Evolutionary conservation across 768 basidiomycete genomes (phyloP), one percentile per base, ranked within the genome.

Genomic region (Agrocybe praecox): DNA sequence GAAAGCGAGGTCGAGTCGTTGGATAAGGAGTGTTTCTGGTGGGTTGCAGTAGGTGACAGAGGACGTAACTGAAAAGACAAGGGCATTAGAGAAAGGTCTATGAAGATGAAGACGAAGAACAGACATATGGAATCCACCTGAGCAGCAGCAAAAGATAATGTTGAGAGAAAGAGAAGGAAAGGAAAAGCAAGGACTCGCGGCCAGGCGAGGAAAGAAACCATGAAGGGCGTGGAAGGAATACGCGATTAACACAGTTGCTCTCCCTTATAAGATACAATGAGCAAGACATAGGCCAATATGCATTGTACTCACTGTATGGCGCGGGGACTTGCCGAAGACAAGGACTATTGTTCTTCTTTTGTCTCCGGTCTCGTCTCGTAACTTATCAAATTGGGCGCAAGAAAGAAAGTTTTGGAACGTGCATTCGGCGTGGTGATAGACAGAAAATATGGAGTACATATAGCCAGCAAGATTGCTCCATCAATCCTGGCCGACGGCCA

Each of bases 31-130:
- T 29, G 84, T 82, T 69, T 90, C 85, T 49, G 92, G 92, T 36
- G 89, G 86, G 50, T 86, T 76, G 73, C 92, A 94, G 70, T 94
- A 94, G 26, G 92, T 89, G 66, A 94, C 90, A 55, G 92, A 93
- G 18, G 90, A 92, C 24, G 92, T 92, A 71, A 90, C 91, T 93
- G 67, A 24, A 54, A 29, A 57, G 58, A 24, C 52, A 40, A 53
- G 36, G 32, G 17, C 52, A 46, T n/a, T 23, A 34, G 49, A 1
- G 21, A 17, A 45, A 36, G 54, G 32, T 53, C 7, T 8, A 12
- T 12, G 42, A 5, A 46, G 40, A 24, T 1, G 52, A 32, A n/a
- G n/a, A n/a, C n/a, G 52, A 26, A 46, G 46, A 32, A 85, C 87
- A 62, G 67, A 88, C 89, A 91, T 56, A 91, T 67, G 8, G 78